These are phyloP conservation scores for Staphylotrichum longicolle DNA, from an alignment of 495 filamentous ascomycete genomes.

Conservation along the genomic window DNA sequence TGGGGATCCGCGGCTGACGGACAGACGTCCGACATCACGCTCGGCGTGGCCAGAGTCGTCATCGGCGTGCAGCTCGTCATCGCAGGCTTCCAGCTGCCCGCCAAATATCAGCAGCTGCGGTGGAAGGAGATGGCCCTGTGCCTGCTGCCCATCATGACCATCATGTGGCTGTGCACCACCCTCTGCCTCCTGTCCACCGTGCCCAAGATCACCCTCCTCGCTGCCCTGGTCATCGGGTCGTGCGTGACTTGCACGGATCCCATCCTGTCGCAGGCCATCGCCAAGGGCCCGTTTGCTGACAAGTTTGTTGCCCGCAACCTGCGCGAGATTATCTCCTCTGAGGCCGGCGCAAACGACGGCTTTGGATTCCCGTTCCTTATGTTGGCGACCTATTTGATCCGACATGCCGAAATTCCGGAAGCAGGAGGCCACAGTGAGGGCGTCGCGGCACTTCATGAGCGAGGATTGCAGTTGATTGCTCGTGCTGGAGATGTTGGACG, in stretches of 20 bases:
- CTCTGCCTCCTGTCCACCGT: slow-evolving; percentile 72
- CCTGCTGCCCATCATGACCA: slow-evolving; percentile 81
- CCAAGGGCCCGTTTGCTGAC: slow-evolving; percentile 61
- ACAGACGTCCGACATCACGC: slow-evolving; percentile 47
- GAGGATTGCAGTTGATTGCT: slow-evolving; percentile 22
- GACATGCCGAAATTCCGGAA: slow-evolving; percentile 48
- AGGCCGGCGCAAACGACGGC: slow-evolving; percentile 61
- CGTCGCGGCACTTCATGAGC: slow-evolving; percentile 6
- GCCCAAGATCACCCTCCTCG: slow-evolving; percentile 48
- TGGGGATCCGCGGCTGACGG: slow-evolving; percentile 42
- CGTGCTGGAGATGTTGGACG: slow-evolving; percentile 53
- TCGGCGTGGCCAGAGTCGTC: slow-evolving; percentile 51
- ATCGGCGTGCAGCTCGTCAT: slow-evolving; percentile 65
- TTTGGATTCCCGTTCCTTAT: slow-evolving; percentile 61
- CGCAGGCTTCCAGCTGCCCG: slow-evolving; percentile 81
- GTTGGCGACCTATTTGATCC: slow-evolving; percentile 54
- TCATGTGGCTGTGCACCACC: slow-evolving; percentile 80
- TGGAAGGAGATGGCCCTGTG: slow-evolving; percentile 71
- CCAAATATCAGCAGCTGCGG: slow-evolving; percentile 70
- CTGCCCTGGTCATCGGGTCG: slow-evolving; percentile 58
- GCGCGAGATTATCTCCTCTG: slow-evolving; percentile 61
- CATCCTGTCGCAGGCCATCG: slow-evolving; percentile 58
- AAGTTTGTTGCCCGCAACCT: slow-evolving; percentile 56
- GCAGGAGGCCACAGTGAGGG: slow-evolving; percentile 9
- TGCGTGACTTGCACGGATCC: slow-evolving; percentile 64